Percentiles rank a stretch among this genome's conserved stretches.
Evolutionary conservation across 1,284 basidiomycete species (phyloP).

Genomic region (Anthracocystis setariae): DNA sequence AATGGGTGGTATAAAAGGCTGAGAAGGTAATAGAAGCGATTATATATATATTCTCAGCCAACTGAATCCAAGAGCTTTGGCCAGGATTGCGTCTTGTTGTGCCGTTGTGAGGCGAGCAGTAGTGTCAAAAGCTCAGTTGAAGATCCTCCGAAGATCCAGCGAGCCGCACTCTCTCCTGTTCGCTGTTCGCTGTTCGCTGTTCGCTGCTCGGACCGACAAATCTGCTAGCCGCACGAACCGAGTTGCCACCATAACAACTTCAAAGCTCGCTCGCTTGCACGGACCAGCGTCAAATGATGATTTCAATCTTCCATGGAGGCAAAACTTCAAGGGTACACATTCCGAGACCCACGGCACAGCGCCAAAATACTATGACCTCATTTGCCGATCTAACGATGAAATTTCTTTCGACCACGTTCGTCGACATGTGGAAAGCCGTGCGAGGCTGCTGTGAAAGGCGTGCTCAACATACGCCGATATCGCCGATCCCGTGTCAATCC

Average conservation of each 20-base stretch:
- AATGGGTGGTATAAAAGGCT: background rate
- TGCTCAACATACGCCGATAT: conserved; percentile 6
- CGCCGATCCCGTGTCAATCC: background rate
- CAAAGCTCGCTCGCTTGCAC: conserved; percentile 4
- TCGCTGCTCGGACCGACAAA: too few species aligned
- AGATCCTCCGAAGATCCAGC: conserved; percentile 17
- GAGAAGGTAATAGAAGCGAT: background rate
- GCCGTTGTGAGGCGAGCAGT: conserved; percentile 10
- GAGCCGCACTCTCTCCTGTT: background rate
- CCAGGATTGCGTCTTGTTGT: background rate
- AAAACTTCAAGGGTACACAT: conserved; percentile 2
- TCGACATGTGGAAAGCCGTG: background rate
- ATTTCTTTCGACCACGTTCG: conserved; percentile 1
- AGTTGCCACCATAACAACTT: background rate
- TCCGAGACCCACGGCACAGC: background rate
- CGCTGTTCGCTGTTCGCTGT: too few species aligned
- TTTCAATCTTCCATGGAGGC: conserved; percentile 15
- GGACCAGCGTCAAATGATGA: conserved; percentile 8
- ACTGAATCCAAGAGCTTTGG: too few species aligned
- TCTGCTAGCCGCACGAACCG: background rate
- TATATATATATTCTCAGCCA: conserved; percentile 16
- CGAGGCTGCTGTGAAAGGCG: background rate
- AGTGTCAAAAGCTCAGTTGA: background rate
- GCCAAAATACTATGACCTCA: conserved; percentile 17
- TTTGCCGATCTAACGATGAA: conserved; percentile 23